Evolutionary conservation across 148 eudicot species (phyloP).

Genomic region (Cornus suecica): DNA sequence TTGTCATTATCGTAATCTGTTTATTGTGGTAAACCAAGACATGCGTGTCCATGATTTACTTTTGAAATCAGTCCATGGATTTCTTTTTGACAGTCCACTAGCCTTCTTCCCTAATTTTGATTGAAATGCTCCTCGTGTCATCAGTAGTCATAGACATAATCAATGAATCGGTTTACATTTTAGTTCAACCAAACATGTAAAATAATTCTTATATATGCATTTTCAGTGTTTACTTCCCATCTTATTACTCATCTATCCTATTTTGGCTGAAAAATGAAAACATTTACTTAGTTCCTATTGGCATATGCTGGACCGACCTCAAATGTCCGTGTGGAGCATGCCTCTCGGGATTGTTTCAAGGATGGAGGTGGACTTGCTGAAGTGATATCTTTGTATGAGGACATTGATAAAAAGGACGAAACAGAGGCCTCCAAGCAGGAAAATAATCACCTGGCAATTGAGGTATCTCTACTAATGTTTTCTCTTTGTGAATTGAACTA

Average conservation of each 20-base stretch:
- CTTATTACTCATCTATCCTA: neutral
- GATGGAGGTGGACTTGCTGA: slow-evolving; percentile 81
- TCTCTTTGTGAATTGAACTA: neutral
- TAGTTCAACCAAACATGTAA: neutral
- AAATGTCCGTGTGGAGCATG: slow-evolving; percentile 75
- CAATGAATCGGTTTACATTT: neutral
- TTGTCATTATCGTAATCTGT: neutral
- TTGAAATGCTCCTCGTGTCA: neutral
- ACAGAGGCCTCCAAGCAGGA: slow-evolving; percentile 26
- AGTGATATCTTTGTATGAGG: slow-evolving; percentile 57
- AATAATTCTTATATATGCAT: neutral
- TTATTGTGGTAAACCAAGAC: neutral
- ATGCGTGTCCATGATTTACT: neutral
- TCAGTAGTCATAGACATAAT: neutral
- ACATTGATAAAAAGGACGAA: slow-evolving; percentile 27
- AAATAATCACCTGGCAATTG: slow-evolving; percentile 30
- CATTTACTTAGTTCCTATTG: slow-evolving; percentile 50
- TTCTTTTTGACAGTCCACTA: neutral
- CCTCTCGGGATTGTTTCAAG: slow-evolving; percentile 57
- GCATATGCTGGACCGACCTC: slow-evolving; percentile 90
- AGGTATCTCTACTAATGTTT: slow-evolving; percentile 36
- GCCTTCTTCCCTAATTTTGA: neutral
- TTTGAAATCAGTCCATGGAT: neutral
- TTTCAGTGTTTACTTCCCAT: neutral
- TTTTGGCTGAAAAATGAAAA: neutral